Evolutionary conservation across 176 grass and related monocot genomes (phyloP), one percentile per base, ranked within the genome.

Genomic region (Aegilops sharonensis): DNA sequence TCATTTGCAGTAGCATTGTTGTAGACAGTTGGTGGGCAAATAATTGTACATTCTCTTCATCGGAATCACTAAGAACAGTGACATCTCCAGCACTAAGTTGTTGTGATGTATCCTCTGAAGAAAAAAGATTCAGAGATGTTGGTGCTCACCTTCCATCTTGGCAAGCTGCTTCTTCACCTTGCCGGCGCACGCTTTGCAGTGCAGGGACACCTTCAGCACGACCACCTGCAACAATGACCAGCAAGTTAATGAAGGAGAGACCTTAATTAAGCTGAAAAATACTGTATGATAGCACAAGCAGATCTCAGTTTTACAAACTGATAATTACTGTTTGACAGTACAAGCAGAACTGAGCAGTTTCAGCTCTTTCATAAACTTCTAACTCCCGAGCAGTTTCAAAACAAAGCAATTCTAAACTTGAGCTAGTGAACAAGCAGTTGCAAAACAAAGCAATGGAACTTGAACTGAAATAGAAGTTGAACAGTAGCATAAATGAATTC

Each of bases 131-230:
- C 62, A 77, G 76, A 76, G 39, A 42, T 42, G 39, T 42, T 42
- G 39, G 39, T 80, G 11, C 86, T 91, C 82, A 94, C 97, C 97
- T 94, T 92, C 92, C 97, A 99, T 99, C 89, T 99, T 99, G 68
- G 97, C 82, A 60, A 99, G 94, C 82, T 96, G 97, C 92, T 94
- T 96, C 88, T 92, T 94, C 87, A 96, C 94, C 75, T 99, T 99
- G 35, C 87, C 97, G 30, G 90, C 94, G 68, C 97, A 99, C 4
- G 94, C 97, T 69, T 96, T 99, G 84, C 97, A 99, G 73, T 99
- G 97, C 67, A 99, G 87, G 21, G 94, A 99, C 2, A 99, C 97
- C 80, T 93, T 96, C 77, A 99, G 78, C 25, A 87, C 89, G 3
- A 99, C 94, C n/a, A 91, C 92, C 97, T 96, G 78, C 78, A 48